Evolutionary conservation across 495 filamentous ascomycete genomes (phyloP), one percentile per base, ranked within the genome.

Genomic region (Cairneyella variabilis): DNA sequence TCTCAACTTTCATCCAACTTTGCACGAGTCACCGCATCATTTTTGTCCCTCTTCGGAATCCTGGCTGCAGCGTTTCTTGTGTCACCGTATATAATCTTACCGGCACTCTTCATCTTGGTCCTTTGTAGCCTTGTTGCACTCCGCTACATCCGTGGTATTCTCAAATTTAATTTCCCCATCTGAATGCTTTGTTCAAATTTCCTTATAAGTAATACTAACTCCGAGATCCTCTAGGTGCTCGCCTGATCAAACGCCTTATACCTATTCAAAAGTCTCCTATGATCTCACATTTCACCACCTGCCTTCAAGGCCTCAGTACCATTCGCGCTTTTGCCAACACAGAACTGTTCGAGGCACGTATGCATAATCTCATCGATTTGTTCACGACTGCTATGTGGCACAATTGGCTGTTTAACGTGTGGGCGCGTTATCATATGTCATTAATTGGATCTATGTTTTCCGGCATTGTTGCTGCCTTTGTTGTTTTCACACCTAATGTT

Each of bases 81-180:
- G 17, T 76, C 76, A 0, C 69, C 68, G 1, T 72, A 63, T 53
- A 71, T 78, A 39, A 60, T 78, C 16, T 14, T 74, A 21, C 51
- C 73, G 25, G 65, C 71, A 9, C n/a, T 71, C n/a, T 7, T 69
- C 17, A 53, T 80, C 1, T 45, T 77, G 10, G 45, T 54, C 0
- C 55, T 77, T 16, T 79, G 73, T 56, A 55, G 69, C 12, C 61
- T 64, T 21, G 64, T 78, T 25, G 75, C 82, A 6, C 39, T 62
- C 1, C 62, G 65, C 6, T 89, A 80, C 58, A 68, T 89, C 10
- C 59, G 65, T 0, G 83, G 74, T 9, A 84, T 86, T 5, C 76
- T 85, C 10, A 79, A 86, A 54, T 64, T 80, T 32, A 88, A 88
- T n/a, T n/a, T n/a, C n/a, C n/a, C n/a, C n/a, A n/a, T n/a, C n/a